Conservation (phyloP, 1,284 basidiomycete genomes). For the Ceratobasidium sp. region DNA sequence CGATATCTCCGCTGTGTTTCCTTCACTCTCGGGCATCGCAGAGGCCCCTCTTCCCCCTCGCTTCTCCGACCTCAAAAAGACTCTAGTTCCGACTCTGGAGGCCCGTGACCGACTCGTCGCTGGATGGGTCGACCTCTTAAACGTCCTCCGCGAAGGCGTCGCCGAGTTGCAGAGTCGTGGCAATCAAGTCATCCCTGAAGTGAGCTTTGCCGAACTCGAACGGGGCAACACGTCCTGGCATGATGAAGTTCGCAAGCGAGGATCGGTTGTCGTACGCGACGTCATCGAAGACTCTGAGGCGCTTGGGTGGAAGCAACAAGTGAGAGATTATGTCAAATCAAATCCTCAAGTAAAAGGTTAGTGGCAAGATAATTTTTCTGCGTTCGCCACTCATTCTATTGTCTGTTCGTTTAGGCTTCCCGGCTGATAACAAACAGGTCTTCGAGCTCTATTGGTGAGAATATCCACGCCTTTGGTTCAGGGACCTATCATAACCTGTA, state of each 20-base stretch:
- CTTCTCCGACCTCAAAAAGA: constrained; percentile 67
- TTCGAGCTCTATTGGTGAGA: constrained; percentile 68
- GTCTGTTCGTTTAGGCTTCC: constrained; percentile 61
- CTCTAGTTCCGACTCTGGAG: constrained; percentile 49
- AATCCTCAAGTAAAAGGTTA: constrained; percentile 58
- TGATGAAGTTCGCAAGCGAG: constrained; percentile 60
- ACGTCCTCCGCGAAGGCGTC: constrained; percentile 57
- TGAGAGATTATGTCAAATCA: constrained; percentile 67
- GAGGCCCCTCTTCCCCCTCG: constrained; percentile 59
- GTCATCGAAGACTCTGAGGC: constrained; percentile 68
- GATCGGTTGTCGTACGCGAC: constrained; percentile 66
- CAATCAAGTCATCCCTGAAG: constrained; percentile 50
- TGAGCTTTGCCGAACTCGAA: constrained; percentile 31
- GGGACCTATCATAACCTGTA: constrained; percentile 38
- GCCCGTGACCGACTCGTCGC: constrained; percentile 58
- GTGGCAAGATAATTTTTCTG: constrained; percentile 2
- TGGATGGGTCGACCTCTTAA: constrained; percentile 65
- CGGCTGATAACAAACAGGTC: constrained; percentile 70
- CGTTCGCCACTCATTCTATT: not conserved
- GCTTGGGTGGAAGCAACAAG: constrained; percentile 63
- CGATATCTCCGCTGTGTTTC: constrained; percentile 65
- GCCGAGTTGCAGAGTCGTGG: constrained; percentile 57
- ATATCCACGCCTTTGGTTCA: not conserved
- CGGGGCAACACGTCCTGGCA: constrained; percentile 49
- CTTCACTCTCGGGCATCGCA: constrained; percentile 58